phyloP scores from a whole-genome alignment of 2,329 filamentous ascomycete species.

The Verticillium isaacii region DNA sequence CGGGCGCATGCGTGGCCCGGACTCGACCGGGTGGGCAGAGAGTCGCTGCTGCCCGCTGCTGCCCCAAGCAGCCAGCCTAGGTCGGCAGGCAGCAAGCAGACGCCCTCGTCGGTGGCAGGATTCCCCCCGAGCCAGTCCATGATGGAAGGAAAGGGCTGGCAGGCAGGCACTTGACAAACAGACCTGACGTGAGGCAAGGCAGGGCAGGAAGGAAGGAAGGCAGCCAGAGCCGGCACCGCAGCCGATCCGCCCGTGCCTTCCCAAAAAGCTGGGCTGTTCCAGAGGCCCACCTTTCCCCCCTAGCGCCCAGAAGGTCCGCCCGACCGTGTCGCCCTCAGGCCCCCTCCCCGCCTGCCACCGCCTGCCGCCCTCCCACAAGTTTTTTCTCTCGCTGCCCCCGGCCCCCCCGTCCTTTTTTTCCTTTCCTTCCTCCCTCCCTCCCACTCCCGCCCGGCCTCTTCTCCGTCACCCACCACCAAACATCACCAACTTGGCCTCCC shows the following conservation, averaged over 20 bases:
- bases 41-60: too few species aligned
- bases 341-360: slow-evolving; percentile 10
- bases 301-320: slow-evolving; percentile 5
- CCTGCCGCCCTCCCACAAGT: slow-evolving; percentile 13
- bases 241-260: neutral
- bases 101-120: too few species aligned
- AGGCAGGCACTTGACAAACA: neutral
- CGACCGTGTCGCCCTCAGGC: slow-evolving; percentile 7
- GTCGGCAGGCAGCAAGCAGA: too few species aligned
- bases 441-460: neutral
- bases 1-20: too few species aligned
- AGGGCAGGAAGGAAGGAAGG: neutral
- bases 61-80: too few species aligned
- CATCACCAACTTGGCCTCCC: neutral
- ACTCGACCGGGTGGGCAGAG: too few species aligned
- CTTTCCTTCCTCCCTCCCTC: neutral
- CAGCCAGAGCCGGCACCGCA: neutral
- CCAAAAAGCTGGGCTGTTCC: neutral
- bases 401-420: slow-evolving; percentile 6
- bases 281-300: slow-evolving; percentile 1
- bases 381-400: slow-evolving; percentile 9
- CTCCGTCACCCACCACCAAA: slow-evolving; percentile 1
- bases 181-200: neutral
- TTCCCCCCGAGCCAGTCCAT: neutral
- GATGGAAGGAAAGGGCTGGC: neutral